Percentiles rank a stretch among this genome's conserved stretches.
phyloP scores from a whole-genome alignment of 805 yeast species.

The Barnettozyma vustinii region DNA sequence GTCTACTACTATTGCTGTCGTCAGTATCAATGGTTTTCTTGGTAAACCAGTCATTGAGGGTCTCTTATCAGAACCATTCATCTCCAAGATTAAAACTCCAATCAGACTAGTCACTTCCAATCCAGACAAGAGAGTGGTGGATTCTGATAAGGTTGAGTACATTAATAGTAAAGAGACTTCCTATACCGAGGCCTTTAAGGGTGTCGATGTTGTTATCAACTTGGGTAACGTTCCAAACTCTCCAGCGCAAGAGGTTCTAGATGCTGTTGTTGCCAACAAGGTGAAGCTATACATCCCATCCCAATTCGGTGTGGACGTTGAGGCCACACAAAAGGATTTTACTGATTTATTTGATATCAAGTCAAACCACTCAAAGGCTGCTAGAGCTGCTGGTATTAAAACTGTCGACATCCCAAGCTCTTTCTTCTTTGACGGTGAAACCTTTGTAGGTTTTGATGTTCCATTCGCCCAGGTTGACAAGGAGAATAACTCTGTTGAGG shows the following conservation, averaged over 20 bases:
- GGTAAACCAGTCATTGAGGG: conserved; percentile 45
- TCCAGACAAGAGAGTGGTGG: conserved; percentile 14
- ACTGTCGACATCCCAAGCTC: conserved; percentile 39
- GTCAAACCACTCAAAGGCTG: conserved; percentile 29
- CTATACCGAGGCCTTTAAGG: conserved; percentile 35
- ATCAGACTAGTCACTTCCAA: conserved; percentile 40
- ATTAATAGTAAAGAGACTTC: conserved; percentile 13
- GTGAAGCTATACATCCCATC: conserved; percentile 54
- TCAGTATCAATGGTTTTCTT: conserved; percentile 48
- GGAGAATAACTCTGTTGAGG: conserved; percentile 13
- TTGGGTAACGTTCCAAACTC: conserved; percentile 29
- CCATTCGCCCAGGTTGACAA: conserved; percentile 35
- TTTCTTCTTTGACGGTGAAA: conserved; percentile 32
- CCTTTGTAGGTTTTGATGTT: conserved; percentile 20
- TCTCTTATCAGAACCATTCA: conserved; percentile 37
- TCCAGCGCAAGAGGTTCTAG: conserved; percentile 32
- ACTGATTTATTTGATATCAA: conserved; percentile 30
- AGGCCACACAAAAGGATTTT: conserved; percentile 22
- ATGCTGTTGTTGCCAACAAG: conserved; percentile 36
- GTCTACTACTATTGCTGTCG: conserved; percentile 37
- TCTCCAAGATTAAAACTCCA: conserved; percentile 40
- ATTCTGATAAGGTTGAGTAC: conserved; percentile 19
- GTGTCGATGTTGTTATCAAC: conserved; percentile 47
- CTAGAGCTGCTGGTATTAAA: conserved; percentile 42
- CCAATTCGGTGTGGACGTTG: conserved; percentile 50